Evolutionary conservation across 345 rosid genomes (phyloP), one percentile per base, ranked within the genome.

Genomic region (Chamaenerion angustifolium): DNA sequence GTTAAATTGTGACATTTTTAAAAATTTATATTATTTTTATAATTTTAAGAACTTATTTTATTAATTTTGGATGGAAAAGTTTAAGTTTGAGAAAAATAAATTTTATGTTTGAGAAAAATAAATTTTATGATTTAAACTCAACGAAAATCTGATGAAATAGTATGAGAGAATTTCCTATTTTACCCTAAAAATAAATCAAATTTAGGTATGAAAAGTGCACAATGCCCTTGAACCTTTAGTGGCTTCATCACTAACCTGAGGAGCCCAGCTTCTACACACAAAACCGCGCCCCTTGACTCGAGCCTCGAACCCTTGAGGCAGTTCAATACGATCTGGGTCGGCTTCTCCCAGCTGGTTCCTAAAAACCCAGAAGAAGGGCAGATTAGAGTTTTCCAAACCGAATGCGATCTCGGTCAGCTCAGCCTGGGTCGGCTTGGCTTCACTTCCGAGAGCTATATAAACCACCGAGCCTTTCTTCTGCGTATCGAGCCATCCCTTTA

Each of bases 281-380:
- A 72, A 21, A 1, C 78, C 78, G 3, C 65, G 59, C 0, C 52
- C 71, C 8, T 13, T 19, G 13, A 65, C 60, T 7, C 74, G 48
- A 17, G 70, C 65, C 13, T 59, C 67, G 16, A 77, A 71, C 2
- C 78, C 77, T 0, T 51, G 49, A 0, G 77, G 77, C 2, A 74
- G 45, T 44, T 57, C 56, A 0, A 40, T 6, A 3, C 40, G 8
- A 31, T 73, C 74, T 0, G 49, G 49, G 17, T 73, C 71, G 12
- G 65, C 43, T 0, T 2, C 48, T 27, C 67, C 70, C 0, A 31
- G 40, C 11, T 2, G 62, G 15, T 56, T 64, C 59, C 63, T 60
- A 0, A 76, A 58, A 11, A 51, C 72, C 76, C 76, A 76, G 0
- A 76, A 68, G 56, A 76, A 76, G 1, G 76, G 72, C 17, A 65